A percentile compares a stretch with the other conserved stretches of the same genome.
Evolutionary conservation across 1,284 basidiomycete species (phyloP).

Genomic region (Takashimella tepidaria): DNA sequence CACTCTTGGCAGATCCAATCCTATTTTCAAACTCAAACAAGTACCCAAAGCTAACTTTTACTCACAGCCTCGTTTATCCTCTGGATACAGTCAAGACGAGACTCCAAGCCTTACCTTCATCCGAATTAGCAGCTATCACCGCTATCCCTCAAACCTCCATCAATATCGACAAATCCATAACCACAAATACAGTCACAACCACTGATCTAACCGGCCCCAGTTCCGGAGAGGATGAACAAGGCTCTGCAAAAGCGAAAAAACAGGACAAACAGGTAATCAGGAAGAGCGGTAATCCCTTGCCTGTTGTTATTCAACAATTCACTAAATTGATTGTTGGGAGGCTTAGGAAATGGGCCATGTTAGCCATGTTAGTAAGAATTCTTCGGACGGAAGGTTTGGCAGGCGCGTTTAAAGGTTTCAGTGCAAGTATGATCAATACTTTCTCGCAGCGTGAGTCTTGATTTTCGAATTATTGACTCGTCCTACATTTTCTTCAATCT

Average conservation of each 20-base stretch:
- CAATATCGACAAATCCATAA: too few species aligned
- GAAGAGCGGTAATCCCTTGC: slow-evolving; percentile 44
- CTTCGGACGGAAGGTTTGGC: slow-evolving; percentile 70
- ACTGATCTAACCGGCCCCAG: too few species aligned
- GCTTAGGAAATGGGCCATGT: slow-evolving; percentile 49
- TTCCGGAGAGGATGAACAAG: slow-evolving; percentile 2
- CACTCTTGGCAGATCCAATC: too few species aligned
- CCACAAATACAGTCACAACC: too few species aligned
- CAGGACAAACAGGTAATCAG: too few species aligned
- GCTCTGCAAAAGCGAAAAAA: slow-evolving; percentile 18
- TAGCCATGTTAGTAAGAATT: slow-evolving; percentile 63
- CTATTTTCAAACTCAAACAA: too few species aligned
- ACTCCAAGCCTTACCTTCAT: slow-evolving; percentile 64
- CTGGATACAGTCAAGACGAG: slow-evolving; percentile 94
- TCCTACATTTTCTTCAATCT: not conserved
- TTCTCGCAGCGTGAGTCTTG: slow-evolving; percentile 84
- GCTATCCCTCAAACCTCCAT: not conserved
- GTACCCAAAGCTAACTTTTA: too few species aligned
- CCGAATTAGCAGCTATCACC: slow-evolving; percentile 15
- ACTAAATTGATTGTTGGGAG: not conserved
- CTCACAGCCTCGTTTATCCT: slow-evolving; percentile 87
- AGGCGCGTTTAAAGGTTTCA: slow-evolving; percentile 88
- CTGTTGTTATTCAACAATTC: slow-evolving; percentile 45
- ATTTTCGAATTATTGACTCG: not conserved
- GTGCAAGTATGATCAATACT: slow-evolving; percentile 97